phyloP scores from a whole-genome alignment of 129 eudicot species.

The Deinandra increscens region DNA sequence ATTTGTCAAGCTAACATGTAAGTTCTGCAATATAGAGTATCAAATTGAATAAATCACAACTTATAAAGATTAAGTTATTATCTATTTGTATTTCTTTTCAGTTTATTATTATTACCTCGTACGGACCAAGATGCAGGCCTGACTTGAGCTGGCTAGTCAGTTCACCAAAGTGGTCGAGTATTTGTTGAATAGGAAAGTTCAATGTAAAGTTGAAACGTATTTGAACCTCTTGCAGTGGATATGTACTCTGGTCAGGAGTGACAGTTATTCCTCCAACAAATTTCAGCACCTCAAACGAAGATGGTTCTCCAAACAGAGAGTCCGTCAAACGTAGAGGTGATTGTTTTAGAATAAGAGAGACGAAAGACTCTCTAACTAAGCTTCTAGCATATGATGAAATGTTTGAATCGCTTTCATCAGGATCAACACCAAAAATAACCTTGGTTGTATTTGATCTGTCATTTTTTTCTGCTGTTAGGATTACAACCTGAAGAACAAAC shows the following conservation, averaged over 20 bases:
- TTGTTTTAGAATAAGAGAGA: slow-evolving; percentile 49
- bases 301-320: slow-evolving; percentile 80
- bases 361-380: slow-evolving; percentile 61
- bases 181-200: slow-evolving; percentile 71
- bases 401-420: slow-evolving; percentile 47
- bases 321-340: slow-evolving; percentile 51
- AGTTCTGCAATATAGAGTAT: slow-evolving; percentile 57
- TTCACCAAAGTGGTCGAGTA: slow-evolving; percentile 60
- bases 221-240: slow-evolving; percentile 76
- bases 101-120: slow-evolving; percentile 55
- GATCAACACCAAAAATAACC: slow-evolving; percentile 77
- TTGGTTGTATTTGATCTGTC: slow-evolving; percentile 56
- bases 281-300: slow-evolving; percentile 81
- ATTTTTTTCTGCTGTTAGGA: slow-evolving; percentile 53
- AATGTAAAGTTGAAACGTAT: slow-evolving; percentile 83
- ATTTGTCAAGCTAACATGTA: slow-evolving; percentile 75
- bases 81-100: not conserved
- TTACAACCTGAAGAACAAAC: slow-evolving; percentile 57
- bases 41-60: not conserved
- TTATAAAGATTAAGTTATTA: not conserved
- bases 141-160: slow-evolving; percentile 69
- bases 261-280: slow-evolving; percentile 87
- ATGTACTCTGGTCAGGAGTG: slow-evolving; percentile 72
- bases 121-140: slow-evolving; percentile 69
- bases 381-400: slow-evolving; percentile 54